Evolutionary conservation across 495 filamentous ascomycete species (phyloP).

Genomic region (Hyaloscypha variabilis): DNA sequence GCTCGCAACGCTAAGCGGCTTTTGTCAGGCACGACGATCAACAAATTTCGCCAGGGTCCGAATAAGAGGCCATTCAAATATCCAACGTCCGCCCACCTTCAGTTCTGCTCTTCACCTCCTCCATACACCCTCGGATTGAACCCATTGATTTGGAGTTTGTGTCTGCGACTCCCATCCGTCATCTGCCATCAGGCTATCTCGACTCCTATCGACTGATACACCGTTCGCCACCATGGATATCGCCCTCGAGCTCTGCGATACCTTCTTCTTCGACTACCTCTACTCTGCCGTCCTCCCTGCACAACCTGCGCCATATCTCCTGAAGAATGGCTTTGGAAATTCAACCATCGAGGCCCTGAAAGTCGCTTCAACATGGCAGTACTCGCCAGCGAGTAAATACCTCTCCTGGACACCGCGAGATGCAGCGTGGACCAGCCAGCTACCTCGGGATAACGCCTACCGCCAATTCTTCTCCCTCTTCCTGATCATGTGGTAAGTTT

Average conservation of each 20-base stretch:
- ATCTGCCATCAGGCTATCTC: background rate
- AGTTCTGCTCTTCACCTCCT: background rate
- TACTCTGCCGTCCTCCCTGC: conserved; percentile 76
- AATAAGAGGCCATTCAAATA: background rate
- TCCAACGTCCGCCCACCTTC: background rate
- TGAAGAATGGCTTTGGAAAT: conserved; percentile 42
- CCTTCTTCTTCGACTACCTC: conserved; percentile 77
- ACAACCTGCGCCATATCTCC: conserved; percentile 50
- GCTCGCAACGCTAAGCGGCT: background rate
- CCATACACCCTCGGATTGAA: conserved; percentile 2
- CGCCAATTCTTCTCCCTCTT: conserved; percentile 79
- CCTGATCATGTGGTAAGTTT: conserved; percentile 79
- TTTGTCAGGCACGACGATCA: conserved; percentile 9
- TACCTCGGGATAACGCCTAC: conserved; percentile 77
- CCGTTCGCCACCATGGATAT: conserved; percentile 73
- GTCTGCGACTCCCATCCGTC: background rate
- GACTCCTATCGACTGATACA: conserved; percentile 1
- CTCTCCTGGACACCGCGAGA: conserved; percentile 70
- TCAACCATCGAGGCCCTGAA: conserved; percentile 34
- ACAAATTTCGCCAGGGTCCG: background rate
- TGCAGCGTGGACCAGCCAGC: conserved; percentile 81
- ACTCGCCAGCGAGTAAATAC: conserved; percentile 72
- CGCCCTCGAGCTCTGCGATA: conserved; percentile 84
- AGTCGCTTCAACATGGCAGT: conserved; percentile 53
- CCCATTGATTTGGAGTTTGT: conserved; percentile 27